Conservation (phyloP, 129 eudicot genomes). For the Flaveria linearis region DNA sequence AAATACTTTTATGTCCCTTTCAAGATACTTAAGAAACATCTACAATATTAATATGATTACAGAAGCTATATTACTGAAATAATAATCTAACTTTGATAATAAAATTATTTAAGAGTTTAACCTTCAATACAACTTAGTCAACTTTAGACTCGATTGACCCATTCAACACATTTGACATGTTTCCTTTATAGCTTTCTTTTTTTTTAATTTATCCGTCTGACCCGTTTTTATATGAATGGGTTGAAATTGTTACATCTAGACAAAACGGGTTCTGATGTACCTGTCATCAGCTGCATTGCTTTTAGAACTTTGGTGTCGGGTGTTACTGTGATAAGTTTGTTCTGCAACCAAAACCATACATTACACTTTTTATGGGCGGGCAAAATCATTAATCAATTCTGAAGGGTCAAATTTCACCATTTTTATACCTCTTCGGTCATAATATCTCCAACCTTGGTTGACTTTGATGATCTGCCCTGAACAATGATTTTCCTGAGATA, state of each 20-base stretch:
- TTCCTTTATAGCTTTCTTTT: neutral
- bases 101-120: neutral
- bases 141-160: neutral
- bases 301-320: constrained; percentile 92
- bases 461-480: constrained; percentile 98
- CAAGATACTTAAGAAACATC: neutral
- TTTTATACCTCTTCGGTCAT: constrained; percentile 90
- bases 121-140: neutral
- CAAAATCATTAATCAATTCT: neutral
- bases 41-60: neutral
- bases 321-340: constrained; percentile 95
- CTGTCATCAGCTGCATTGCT: constrained; percentile 99
- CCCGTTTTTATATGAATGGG: neutral
- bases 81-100: neutral
- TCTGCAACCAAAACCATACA: constrained; percentile 51
- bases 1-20: neutral
- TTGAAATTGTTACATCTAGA: no score
- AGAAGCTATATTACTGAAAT: neutral
- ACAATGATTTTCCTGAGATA: constrained; percentile 98
- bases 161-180: neutral
- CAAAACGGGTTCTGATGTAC: constrained; percentile 31
- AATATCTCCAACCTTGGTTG: constrained; percentile 98
- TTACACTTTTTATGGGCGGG: neutral
- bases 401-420: neutral
- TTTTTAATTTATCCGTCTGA: neutral